Conservation (phyloP, 2,329 filamentous ascomycete species). For the Basipetospora chlamydospora region DNA sequence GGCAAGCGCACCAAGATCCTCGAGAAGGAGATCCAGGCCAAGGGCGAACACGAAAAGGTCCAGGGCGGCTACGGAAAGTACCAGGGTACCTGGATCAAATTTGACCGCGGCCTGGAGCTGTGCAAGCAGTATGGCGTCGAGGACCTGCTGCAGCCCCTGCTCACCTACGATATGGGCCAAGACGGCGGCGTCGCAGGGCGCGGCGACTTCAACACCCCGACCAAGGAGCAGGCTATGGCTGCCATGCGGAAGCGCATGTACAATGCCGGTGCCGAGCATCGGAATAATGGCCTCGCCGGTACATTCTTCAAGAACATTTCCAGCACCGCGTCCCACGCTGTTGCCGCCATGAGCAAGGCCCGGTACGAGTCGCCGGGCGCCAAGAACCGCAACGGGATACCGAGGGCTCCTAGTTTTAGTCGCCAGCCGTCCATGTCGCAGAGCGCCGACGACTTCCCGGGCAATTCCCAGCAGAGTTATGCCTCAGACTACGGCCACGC, state of each 20-base stretch:
- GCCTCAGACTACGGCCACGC: constrained; percentile 61
- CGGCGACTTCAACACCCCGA: constrained; percentile 79
- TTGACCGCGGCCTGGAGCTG: constrained; percentile 80
- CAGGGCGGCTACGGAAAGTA: constrained; percentile 98
- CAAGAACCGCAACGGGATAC: constrained; percentile 43
- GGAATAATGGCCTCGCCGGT: constrained; percentile 53
- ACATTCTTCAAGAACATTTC: constrained; percentile 98
- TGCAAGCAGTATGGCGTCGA: constrained; percentile 70
- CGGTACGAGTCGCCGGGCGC: constrained; percentile 78
- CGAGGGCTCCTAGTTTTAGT: constrained; percentile 54
- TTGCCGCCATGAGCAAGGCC: constrained; percentile 93
- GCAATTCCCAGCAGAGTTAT: constrained; percentile 74
- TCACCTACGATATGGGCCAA: constrained; percentile 69
- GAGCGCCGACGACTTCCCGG: constrained; percentile 51
- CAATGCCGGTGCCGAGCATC: constrained; percentile 50
- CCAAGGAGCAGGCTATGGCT: constrained; percentile 97
- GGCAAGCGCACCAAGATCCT: constrained; percentile 95
- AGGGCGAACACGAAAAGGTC: constrained; percentile 93
- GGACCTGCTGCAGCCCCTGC: constrained; percentile 56
- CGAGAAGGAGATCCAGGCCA: constrained; percentile 92
- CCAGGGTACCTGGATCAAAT: constrained; percentile 96
- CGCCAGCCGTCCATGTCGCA: constrained; percentile 54
- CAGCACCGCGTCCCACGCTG: constrained; percentile 77
- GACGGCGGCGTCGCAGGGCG: constrained; percentile 58
- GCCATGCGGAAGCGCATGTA: constrained; percentile 88